phyloP scores from a whole-genome alignment of 169 alveolate species.

The Plasmodium yoelii region DNA sequence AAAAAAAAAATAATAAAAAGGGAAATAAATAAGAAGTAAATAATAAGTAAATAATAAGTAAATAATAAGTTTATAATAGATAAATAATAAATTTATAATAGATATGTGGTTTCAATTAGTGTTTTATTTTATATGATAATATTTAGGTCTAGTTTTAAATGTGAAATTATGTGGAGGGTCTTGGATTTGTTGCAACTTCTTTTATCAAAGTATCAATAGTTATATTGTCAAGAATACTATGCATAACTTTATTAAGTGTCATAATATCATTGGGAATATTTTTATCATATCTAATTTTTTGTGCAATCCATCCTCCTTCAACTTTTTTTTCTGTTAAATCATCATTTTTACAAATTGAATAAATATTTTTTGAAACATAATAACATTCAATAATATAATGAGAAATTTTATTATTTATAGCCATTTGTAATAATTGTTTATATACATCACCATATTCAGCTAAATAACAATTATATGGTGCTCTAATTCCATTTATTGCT shows the following conservation, averaged over 20 bases:
- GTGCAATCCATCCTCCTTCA: conserved; percentile 94
- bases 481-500: conserved; percentile 83
- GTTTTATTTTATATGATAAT: neutral
- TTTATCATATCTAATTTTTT: conserved; percentile 90
- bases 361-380: conserved; percentile 48
- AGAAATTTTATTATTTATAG: conserved; percentile 76
- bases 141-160: neutral
- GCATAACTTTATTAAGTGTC: conserved; percentile 86
- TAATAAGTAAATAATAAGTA: too few species aligned
- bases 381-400: conserved; percentile 68
- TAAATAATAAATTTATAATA: too few species aligned
- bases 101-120: too few species aligned
- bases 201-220: conserved; percentile 84
- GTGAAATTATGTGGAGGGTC: neutral
- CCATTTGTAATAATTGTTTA: conserved; percentile 83
- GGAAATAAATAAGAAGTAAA: too few species aligned
- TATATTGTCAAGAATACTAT: conserved; percentile 89
- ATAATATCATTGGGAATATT: conserved; percentile 86
- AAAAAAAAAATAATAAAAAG: too few species aligned
- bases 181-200: conserved; percentile 71
- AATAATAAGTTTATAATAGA: too few species aligned
- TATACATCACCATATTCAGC: conserved; percentile 91
- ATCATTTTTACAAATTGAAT: conserved; percentile 83
- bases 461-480: conserved; percentile 84
- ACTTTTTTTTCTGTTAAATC: conserved; percentile 84